phyloP scores from a whole-genome alignment of 176 grass and related monocot species.

The Musa troglodytarum region DNA sequence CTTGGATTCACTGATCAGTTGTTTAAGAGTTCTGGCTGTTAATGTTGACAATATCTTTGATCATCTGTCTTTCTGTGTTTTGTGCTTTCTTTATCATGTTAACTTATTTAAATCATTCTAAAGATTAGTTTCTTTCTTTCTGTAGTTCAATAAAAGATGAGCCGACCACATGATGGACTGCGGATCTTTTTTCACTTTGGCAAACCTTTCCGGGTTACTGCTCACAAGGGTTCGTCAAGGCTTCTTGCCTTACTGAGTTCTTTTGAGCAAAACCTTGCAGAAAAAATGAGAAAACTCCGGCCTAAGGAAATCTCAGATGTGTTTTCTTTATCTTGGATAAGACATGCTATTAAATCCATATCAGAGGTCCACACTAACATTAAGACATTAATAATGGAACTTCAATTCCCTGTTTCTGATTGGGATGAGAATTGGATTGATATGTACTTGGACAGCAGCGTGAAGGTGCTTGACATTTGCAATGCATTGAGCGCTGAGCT shows the following conservation, averaged over 20 bases:
- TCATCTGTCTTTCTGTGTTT: not conserved
- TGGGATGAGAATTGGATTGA: conserved; percentile 94
- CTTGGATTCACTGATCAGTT: not conserved
- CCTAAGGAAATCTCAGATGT: conserved; percentile 38
- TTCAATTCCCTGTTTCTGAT: conserved; percentile 65
- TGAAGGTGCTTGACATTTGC: conserved; percentile 78
- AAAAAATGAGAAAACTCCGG: conserved; percentile 49
- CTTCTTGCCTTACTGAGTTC: conserved; percentile 28
- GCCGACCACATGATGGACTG: conserved; percentile 35
- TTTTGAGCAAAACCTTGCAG: conserved; percentile 49
- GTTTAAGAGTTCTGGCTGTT: not conserved
- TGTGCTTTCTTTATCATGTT: not conserved
- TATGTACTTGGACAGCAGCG: conserved; percentile 68
- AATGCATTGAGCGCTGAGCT: conserved; percentile 69
- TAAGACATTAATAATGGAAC: conserved; percentile 49
- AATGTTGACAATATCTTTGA: too few species aligned
- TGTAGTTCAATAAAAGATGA: conserved; percentile 52
- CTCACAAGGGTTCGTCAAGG: conserved; percentile 39
- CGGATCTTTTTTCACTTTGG: conserved; percentile 38
- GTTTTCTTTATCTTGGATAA: conserved; percentile 61
- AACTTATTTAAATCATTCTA: not conserved
- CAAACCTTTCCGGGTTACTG: conserved; percentile 47
- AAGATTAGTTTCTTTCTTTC: not conserved
- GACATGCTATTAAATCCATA: conserved; percentile 39
- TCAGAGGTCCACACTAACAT: conserved; percentile 43